These are phyloP conservation scores for Mortierella sp. DNA, from an alignment of 371 early-diverging fungal species.

Conservation along the genomic window DNA sequence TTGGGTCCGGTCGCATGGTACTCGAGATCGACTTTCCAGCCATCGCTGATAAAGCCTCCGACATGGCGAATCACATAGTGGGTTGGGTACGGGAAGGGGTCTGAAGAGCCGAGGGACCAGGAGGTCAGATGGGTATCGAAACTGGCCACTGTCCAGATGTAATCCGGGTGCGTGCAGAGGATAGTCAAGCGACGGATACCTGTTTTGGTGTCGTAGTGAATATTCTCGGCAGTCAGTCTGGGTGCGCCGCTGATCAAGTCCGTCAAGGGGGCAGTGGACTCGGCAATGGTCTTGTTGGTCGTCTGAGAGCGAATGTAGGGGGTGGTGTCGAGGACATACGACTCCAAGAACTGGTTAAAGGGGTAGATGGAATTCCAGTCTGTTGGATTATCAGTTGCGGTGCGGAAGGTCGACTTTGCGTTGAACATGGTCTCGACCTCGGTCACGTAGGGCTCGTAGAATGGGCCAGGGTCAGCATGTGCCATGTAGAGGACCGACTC, in stretches of 20 bases:
- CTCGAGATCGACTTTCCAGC: conserved; percentile 66
- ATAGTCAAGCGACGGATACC: conserved; percentile 68
- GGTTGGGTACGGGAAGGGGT: conserved; percentile 52
- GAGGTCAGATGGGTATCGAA: conserved; percentile 71
- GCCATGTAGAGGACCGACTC: conserved; percentile 68
- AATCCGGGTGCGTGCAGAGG: conserved; percentile 64
- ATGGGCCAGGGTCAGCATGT: conserved; percentile 73
- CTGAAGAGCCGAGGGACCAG: conserved; percentile 71
- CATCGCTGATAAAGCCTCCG: conserved; percentile 71
- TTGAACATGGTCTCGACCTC: conserved; percentile 60
- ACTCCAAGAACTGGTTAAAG: conserved; percentile 74
- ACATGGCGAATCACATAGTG: conserved; percentile 76
- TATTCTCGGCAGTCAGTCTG: conserved; percentile 60
- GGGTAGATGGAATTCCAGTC: conserved; percentile 78
- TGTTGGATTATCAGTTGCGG: conserved; percentile 54
- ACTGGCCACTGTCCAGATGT: conserved; percentile 74
- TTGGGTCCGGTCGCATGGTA: conserved; percentile 40
- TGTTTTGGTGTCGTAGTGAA: conserved; percentile 62
- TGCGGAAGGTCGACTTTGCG: conserved; percentile 57
- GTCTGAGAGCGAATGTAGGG: conserved; percentile 60
- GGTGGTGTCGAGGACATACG: conserved; percentile 68
- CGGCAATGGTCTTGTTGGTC: conserved; percentile 43
- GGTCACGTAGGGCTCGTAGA: conserved; percentile 63
- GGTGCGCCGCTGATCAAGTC: conserved; percentile 59
- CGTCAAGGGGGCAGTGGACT: conserved; percentile 28